These are phyloP conservation scores for Hirschioporus abietinus DNA, from an alignment of 768 basidiomycete species.

Conservation along the genomic window DNA sequence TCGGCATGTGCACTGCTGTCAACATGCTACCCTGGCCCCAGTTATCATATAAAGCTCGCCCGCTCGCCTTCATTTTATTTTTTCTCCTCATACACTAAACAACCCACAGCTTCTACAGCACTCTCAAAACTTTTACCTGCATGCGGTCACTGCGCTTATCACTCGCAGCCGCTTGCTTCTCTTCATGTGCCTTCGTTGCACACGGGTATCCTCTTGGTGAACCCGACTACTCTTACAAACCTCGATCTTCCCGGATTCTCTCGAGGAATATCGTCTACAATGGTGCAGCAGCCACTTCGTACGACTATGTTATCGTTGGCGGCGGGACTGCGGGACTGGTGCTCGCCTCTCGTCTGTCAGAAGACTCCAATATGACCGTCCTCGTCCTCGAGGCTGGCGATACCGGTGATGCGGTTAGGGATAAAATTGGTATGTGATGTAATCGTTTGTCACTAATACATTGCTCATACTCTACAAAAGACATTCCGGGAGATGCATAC, in stretches of 20 bases:
- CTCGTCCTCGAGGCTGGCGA: conserved; percentile 41
- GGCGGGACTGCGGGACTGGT: conserved; percentile 45
- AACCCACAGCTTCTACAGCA: conserved; percentile 1
- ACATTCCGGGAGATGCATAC: conserved; percentile 47
- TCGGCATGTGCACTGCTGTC: not conserved
- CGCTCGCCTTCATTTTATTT: not conserved
- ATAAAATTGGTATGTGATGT: conserved; percentile 27
- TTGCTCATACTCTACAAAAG: conserved; percentile 21
- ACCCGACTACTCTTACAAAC: not conserved
- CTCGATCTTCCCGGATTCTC: conserved; percentile 8
- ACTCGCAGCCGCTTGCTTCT: not conserved
- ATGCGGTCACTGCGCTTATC: not conserved
- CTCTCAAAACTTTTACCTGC: not conserved
- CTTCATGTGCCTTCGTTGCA: not conserved
- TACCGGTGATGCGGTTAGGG: conserved; percentile 33
- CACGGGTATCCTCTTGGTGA: not conserved
- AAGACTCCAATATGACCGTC: conserved; percentile 38
- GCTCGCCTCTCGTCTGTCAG: conserved; percentile 40
- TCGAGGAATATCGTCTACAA: conserved; percentile 36
- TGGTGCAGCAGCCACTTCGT: conserved; percentile 33
- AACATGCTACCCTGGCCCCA: not conserved
- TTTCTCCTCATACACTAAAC: not conserved
- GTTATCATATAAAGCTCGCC: not conserved
- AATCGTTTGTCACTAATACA: not conserved
- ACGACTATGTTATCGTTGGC: conserved; percentile 51